phyloP scores from a whole-genome alignment of 768 basidiomycete genomes.

The Termitomyces sp. region DNA sequence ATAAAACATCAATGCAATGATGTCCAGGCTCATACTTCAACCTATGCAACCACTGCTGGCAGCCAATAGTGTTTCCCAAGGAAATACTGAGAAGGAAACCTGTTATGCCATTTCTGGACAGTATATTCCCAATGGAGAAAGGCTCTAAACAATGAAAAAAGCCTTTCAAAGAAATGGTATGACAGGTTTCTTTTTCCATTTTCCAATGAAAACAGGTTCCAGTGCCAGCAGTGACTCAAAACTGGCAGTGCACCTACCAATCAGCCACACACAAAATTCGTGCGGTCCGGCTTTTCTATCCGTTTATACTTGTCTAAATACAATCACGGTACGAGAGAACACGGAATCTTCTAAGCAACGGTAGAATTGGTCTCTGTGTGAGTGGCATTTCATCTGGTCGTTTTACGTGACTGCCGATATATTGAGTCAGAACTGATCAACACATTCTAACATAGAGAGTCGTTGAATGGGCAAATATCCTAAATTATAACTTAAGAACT shows the following conservation, averaged over 20 bases:
- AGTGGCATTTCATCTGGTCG: too few relatives aligned
- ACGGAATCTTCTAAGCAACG: not conserved
- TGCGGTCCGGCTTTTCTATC: slow-evolving; percentile 16
- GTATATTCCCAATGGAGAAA: too few relatives aligned
- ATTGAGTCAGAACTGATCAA: too few relatives aligned
- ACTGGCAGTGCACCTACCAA: slow-evolving; percentile 4
- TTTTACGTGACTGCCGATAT: too few relatives aligned
- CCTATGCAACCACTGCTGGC: slow-evolving; percentile 14
- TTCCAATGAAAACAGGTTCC: too few relatives aligned
- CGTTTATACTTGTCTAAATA: slow-evolving; percentile 9
- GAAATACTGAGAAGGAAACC: too few relatives aligned
- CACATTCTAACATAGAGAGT: not conserved
- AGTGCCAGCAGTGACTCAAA: slow-evolving; percentile 16
- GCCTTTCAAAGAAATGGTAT: too few relatives aligned
- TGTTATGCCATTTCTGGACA: too few relatives aligned
- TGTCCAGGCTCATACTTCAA: slow-evolving; percentile 30
- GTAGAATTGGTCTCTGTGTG: not conserved
- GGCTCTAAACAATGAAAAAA: too few relatives aligned
- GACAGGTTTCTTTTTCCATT: too few relatives aligned
- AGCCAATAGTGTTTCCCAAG: too few relatives aligned
- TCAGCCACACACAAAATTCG: slow-evolving; percentile 3
- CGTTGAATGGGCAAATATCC: not conserved
- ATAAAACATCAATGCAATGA: slow-evolving; percentile 27
- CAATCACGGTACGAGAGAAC: not conserved
- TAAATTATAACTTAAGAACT: not conserved